Evolutionary conservation across 2,329 filamentous ascomycete species (phyloP).

Genomic region (Colletotrichum siamense): DNA sequence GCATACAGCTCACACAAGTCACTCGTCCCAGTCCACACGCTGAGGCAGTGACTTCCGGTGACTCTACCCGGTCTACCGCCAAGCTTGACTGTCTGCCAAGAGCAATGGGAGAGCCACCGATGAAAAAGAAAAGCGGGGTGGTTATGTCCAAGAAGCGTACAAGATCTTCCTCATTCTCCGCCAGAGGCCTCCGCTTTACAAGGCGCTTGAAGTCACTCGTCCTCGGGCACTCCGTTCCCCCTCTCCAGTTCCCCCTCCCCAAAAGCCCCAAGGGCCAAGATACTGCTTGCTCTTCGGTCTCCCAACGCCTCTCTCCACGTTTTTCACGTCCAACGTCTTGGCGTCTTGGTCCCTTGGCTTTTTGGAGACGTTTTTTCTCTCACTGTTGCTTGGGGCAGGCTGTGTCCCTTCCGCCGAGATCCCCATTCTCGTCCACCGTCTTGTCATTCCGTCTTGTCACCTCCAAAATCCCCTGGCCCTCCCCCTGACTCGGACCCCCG

Average conservation of each 20-base stretch:
- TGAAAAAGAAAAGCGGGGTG: conserved; percentile 9
- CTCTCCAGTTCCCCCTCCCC: background rate
- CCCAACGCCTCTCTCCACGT: background rate
- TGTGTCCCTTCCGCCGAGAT: background rate
- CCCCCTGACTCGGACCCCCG: conserved; percentile 16
- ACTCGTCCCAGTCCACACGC: background rate
- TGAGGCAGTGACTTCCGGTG: background rate
- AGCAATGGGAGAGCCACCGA: background rate
- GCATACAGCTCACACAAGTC: background rate
- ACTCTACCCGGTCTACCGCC: conserved; percentile 11
- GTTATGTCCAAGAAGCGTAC: background rate
- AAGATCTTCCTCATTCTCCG: conserved; percentile 18
- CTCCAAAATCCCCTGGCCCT: background rate
- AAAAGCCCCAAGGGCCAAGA: background rate
- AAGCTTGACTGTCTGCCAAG: conserved; percentile 10
- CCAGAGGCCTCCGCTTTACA: conserved; percentile 20
- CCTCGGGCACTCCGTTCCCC: conserved; percentile 10
- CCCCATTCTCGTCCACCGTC: background rate
- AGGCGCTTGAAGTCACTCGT: conserved; percentile 2
- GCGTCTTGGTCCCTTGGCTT: background rate
- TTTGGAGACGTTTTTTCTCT: background rate
- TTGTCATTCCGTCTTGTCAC: conserved; percentile 6
- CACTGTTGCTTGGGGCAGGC: background rate
- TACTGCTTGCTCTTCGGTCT: background rate
- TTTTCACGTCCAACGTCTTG: background rate